phyloP scores from a whole-genome alignment of 2,329 filamentous ascomycete species.

The Ophiostoma ips region DNA sequence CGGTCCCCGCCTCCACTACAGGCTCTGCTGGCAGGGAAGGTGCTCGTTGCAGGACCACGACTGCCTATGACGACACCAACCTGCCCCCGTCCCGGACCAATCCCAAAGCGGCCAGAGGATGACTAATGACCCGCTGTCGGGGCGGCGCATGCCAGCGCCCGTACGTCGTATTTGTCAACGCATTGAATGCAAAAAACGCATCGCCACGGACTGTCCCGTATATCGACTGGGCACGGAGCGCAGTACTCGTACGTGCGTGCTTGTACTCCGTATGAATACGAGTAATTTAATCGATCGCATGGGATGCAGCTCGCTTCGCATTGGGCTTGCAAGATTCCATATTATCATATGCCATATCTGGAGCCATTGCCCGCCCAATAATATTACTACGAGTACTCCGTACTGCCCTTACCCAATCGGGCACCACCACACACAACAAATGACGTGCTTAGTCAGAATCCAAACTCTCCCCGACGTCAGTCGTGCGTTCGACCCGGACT shows the following conservation, averaged over 20 bases:
- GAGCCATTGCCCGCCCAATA: background rate
- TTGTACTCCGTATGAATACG: too few relatives aligned
- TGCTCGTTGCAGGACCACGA: background rate
- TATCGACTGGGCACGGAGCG: background rate
- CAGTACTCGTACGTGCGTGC: too few relatives aligned
- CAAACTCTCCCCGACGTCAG: background rate
- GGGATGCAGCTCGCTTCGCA: background rate
- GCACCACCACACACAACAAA: background rate
- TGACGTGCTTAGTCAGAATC: background rate
- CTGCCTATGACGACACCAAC: conserved; percentile 4
- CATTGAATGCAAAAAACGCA: background rate
- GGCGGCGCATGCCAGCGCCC: background rate
- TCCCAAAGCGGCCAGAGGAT: background rate
- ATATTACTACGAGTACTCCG: background rate
- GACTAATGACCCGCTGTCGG: conserved; percentile 2
- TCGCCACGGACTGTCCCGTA: background rate
- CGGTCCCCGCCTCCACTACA: background rate
- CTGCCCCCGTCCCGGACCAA: background rate
- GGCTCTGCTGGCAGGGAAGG: background rate
- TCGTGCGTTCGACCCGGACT: too few relatives aligned
- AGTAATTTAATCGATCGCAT: background rate
- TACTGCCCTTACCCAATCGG: background rate
- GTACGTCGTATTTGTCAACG: background rate
- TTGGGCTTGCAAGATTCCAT: background rate
- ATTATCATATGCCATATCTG: background rate